Percentiles rank a stretch among this genome's conserved stretches.
Evolutionary conservation across 2,329 filamentous ascomycete species (phyloP).

Genomic region (Claviceps monticola): DNA sequence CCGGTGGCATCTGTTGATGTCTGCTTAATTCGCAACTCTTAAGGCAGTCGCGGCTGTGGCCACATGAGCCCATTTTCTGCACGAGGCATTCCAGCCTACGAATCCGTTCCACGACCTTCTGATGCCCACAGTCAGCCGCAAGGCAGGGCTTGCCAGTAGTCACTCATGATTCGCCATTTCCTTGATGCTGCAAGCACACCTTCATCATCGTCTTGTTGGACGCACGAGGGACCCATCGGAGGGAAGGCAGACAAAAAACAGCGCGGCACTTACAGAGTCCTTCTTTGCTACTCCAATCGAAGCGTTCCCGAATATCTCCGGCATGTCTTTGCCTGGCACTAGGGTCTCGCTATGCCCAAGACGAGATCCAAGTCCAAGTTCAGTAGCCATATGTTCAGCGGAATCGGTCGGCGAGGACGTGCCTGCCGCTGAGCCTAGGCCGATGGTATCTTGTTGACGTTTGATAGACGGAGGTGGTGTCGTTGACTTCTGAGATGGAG

Average conservation of each 20-base stretch:
- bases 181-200: too few species aligned
- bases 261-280: not conserved
- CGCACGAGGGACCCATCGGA: too few species aligned
- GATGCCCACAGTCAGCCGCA: not conserved
- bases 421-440: not conserved
- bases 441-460: not conserved
- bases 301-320: not conserved
- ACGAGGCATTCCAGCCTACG: slow-evolving; percentile 5
- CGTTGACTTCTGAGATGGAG: slow-evolving; percentile 2
- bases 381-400: not conserved
- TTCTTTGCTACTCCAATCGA: not conserved
- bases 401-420: not conserved
- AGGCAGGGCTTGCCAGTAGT: too few species aligned
- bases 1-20: not conserved
- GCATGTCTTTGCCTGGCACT: not conserved
- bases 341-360: not conserved
- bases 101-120: slow-evolving; percentile 6
- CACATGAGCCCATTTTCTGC: not conserved
- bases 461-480: not conserved
- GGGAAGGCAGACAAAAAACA: too few species aligned
- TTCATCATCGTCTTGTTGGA: too few species aligned
- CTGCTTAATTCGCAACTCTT: not conserved
- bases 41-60: not conserved
- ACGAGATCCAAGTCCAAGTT: not conserved
- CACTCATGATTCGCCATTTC: too few species aligned